Conservation (phyloP, 129 eudicot species). For the Flaveria bidentis region DNA sequence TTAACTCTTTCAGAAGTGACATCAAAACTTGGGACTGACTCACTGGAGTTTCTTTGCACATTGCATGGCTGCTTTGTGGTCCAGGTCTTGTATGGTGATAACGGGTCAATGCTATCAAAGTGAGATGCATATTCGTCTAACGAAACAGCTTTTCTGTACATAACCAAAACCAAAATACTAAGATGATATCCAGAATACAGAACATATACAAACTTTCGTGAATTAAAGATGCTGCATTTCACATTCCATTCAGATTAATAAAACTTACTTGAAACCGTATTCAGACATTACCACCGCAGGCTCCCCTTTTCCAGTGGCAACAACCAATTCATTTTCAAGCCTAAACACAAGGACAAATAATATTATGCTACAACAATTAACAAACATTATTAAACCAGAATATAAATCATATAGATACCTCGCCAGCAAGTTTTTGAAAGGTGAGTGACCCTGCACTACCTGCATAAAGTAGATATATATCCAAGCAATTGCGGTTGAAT, state of each 20-base stretch:
- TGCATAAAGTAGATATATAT: slow-evolving; percentile 29
- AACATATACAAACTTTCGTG: background rate
- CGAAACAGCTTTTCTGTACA: slow-evolving; percentile 55
- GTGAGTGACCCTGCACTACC: slow-evolving; percentile 68
- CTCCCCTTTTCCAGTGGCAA: slow-evolving; percentile 68
- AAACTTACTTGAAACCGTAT: slow-evolving; percentile 65
- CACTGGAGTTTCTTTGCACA: slow-evolving; percentile 21
- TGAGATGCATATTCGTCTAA: slow-evolving; percentile 58
- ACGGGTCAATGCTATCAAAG: slow-evolving; percentile 62
- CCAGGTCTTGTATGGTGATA: slow-evolving; percentile 62
- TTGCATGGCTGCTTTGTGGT: slow-evolving; percentile 39
- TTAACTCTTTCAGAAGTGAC: slow-evolving; percentile 46
- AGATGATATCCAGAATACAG: slow-evolving; percentile 21
- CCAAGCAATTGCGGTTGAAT: background rate
- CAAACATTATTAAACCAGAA: slow-evolving; percentile 20
- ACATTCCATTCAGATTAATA: slow-evolving; percentile 12
- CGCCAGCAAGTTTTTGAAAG: slow-evolving; percentile 52
- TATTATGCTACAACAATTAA: slow-evolving; percentile 5
- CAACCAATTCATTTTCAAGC: slow-evolving; percentile 59
- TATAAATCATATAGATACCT: slow-evolving; percentile 38
- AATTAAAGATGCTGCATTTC: background rate
- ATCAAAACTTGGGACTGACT: slow-evolving; percentile 35
- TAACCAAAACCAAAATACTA: slow-evolving; percentile 16
- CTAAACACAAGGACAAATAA: slow-evolving; percentile 30
- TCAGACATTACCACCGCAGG: slow-evolving; percentile 73